A percentile compares a stretch with the other conserved stretches of the same genome.
Evolutionary conservation across 805 yeast species (phyloP).

Genomic region (Hanseniaspora meyeri): DNA sequence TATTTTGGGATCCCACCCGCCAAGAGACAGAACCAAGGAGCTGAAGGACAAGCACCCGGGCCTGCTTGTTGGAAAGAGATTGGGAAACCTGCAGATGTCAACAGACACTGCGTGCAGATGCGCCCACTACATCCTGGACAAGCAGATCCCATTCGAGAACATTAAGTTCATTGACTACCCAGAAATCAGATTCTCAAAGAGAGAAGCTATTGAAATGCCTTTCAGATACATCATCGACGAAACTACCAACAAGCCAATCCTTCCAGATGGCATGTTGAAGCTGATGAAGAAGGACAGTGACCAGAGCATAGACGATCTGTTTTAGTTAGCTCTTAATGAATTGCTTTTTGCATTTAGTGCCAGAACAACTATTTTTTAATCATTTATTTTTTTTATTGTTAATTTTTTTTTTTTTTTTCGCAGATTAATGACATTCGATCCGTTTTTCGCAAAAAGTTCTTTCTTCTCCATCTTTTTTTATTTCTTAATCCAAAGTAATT

Average conservation of each 20-base stretch:
- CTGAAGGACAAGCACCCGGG: conserved; percentile 61
- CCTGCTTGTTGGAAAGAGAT: conserved; percentile 63
- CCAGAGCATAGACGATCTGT: conserved; percentile 56
- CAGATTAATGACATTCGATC: too few relatives aligned
- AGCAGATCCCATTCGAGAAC: conserved; percentile 46
- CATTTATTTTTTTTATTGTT: not conserved
- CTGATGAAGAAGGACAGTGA: conserved; percentile 77
- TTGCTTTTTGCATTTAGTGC: not conserved
- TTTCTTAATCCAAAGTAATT: too few relatives aligned
- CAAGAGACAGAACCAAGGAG: conserved; percentile 85
- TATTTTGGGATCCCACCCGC: conserved; percentile 85
- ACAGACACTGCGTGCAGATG: conserved; percentile 95
- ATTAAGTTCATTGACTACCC: conserved; percentile 87
- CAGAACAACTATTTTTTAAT: not conserved
- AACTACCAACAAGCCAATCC: conserved; percentile 51
- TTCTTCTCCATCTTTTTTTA: too few relatives aligned
- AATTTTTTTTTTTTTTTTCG: not conserved
- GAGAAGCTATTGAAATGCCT: conserved; percentile 96
- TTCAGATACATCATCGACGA: conserved; percentile 70
- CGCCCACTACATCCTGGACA: conserved; percentile 65
- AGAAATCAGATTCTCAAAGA: conserved; percentile 72
- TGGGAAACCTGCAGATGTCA: conserved; percentile 88
- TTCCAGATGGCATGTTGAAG: conserved; percentile 85
- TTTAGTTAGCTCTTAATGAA: not conserved
- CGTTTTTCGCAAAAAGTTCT: not conserved